phyloP scores from a whole-genome alignment of 495 filamentous ascomycete genomes.

The Extremus antarcticus region DNA sequence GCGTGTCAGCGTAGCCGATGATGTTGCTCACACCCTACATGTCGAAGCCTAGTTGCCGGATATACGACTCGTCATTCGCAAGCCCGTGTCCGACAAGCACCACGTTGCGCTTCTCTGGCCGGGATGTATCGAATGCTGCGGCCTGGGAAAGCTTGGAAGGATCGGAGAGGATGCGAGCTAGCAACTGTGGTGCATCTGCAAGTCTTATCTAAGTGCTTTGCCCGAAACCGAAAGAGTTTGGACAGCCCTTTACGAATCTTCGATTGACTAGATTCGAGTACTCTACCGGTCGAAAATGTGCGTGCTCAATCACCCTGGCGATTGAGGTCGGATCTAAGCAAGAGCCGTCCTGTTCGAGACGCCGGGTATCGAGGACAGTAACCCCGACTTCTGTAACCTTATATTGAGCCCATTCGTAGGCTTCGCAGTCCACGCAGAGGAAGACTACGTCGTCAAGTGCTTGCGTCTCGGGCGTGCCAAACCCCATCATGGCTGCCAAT shows the following conservation, averaged over 20 bases:
- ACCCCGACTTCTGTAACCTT: slow-evolving; percentile 9
- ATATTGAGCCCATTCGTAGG: slow-evolving; percentile 6
- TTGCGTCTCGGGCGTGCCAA: slow-evolving; percentile 22
- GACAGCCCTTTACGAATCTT: slow-evolving; percentile 3
- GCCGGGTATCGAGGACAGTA: slow-evolving; percentile 4
- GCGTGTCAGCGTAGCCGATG: slow-evolving; percentile 6
- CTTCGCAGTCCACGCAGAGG: slow-evolving; percentile 10
- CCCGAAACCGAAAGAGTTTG: slow-evolving; percentile 2
- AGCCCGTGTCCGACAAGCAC: slow-evolving; percentile 8
- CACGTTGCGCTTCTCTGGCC: not conserved
- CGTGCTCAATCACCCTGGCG: not conserved
- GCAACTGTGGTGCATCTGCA: not conserved
- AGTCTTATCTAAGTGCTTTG: not conserved
- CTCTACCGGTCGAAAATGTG: slow-evolving; percentile 5
- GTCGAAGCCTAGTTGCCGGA: not conserved
- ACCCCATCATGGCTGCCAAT: not conserved
- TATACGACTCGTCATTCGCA: slow-evolving; percentile 6
- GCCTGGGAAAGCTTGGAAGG: not conserved
- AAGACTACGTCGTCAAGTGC: slow-evolving; percentile 8
- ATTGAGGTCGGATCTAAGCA: not conserved
- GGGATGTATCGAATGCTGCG: not conserved
- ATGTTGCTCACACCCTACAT: not conserved
- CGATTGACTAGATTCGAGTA: slow-evolving; percentile 2
- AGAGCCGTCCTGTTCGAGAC: not conserved
- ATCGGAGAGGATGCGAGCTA: not conserved